Evolutionary conservation across 805 yeast genomes (phyloP), one percentile per base, ranked within the genome.

Genomic region (Sugiyamaella marilandica): DNA sequence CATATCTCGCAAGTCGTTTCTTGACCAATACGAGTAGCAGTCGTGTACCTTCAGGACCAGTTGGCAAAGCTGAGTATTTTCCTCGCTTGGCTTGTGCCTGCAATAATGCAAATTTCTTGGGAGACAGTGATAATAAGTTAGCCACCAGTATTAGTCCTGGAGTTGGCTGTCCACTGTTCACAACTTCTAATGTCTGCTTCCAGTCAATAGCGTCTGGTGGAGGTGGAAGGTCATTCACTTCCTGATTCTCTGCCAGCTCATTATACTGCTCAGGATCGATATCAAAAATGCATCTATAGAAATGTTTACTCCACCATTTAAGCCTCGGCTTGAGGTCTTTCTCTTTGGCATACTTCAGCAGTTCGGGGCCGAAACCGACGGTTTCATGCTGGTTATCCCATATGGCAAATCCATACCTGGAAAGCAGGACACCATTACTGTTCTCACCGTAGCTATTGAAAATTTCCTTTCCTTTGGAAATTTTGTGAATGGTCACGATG

Each of bases 391-490:
- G 70, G 57, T 82, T 80, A n/a, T 71, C 70, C 47, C 73, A 70
- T 35, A 78, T 71, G 9, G 83, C 78, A 65, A 91, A 90, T 1
- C 97, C 97, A 65, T 90, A 91, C 52, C 87, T 76, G 11, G 90
- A 80, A 11, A 90, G 66, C 39, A 91, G 69, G 35, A 79, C 76
- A 0, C 85, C 74, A 59, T 87, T 88, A 13, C 83, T 69, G 37
- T 84, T 72, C 26, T 82, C 84, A 0, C 97, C 97, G 61, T 90
- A 91, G 0, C 94, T 82, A 68, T 88, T 90, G 72, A 83, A 87
- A 11, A 92, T 62, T 62, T 92, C 97, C 10, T 72, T 65, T 7
- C 81, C 80, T 33, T 69, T 63, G 1, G 61, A 48, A 0, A 87
- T 79, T 1, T 68, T 63, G 11, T 64, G 65, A 16, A 74, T 71